These are phyloP conservation scores for Leccinum subgranulosum DNA, from an alignment of 768 basidiomycete species.

Conservation along the genomic window DNA sequence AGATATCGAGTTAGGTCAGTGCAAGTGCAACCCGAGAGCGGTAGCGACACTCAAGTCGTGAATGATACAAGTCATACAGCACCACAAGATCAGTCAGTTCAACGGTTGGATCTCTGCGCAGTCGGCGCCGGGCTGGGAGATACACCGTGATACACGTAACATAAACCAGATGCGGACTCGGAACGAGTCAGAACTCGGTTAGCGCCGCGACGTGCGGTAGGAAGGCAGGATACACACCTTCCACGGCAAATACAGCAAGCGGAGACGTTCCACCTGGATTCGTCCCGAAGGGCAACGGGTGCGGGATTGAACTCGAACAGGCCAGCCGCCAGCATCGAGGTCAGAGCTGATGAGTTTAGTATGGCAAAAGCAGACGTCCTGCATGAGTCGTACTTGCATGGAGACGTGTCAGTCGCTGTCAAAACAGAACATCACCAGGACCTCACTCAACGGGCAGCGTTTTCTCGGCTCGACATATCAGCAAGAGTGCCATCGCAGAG, in stretches of 20 bases:
- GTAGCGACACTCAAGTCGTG: not conserved
- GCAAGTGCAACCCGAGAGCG: too few relatives aligned
- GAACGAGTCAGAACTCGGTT: not conserved
- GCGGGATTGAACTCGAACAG: not conserved
- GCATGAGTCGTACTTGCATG: too few relatives aligned
- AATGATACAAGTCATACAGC: not conserved
- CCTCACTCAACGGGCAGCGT: not conserved
- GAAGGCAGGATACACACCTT: not conserved
- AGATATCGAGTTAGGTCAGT: not conserved
- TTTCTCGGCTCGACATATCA: not conserved
- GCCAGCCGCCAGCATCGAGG: not conserved
- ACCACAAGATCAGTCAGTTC: not conserved
- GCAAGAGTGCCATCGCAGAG: not conserved
- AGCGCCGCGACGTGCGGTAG: not conserved
- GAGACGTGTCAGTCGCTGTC: not conserved
- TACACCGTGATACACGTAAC: not conserved
- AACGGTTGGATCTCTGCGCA: not conserved
- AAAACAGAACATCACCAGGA: not conserved
- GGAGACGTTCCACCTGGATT: not conserved
- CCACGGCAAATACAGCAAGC: not conserved
- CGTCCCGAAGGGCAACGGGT: not conserved
- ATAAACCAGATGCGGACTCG: not conserved
- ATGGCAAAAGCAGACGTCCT: not conserved
- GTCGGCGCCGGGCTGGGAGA: not conserved
- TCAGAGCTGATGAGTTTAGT: not conserved